A percentile compares a stretch with the other conserved stretches of the same genome.
phyloP scores from a whole-genome alignment of 2,329 filamentous ascomycete genomes.

The Colletotrichum viniferum region DNA sequence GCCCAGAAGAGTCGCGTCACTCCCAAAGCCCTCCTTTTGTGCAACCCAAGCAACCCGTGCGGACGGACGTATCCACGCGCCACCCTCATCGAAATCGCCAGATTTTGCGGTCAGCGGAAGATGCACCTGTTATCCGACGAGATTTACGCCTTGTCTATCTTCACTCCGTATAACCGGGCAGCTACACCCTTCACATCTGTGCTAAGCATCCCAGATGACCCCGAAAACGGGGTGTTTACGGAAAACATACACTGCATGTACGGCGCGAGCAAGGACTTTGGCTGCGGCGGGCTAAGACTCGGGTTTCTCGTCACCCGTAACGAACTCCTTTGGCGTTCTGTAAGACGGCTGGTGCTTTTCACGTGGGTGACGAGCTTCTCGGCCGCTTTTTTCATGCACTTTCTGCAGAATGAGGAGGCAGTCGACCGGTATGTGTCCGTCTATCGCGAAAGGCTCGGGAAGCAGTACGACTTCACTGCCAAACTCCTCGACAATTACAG shows the following conservation, averaged over 20 bases:
- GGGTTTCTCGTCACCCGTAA: constrained; percentile 1
- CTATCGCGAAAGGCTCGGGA: not conserved
- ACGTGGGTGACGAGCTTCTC: not conserved
- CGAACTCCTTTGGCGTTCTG: not conserved
- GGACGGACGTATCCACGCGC: not conserved
- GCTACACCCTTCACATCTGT: not conserved
- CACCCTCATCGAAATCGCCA: not conserved
- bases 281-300: not conserved
- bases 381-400: not conserved
- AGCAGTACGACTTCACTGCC: not conserved
- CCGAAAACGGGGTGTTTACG: not conserved
- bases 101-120: not conserved
- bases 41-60: constrained; percentile 2
- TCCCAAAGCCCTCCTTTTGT: not conserved
- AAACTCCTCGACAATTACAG: not conserved
- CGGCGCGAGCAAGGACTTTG: constrained; percentile 6
- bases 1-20: not conserved
- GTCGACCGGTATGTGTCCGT: not conserved
- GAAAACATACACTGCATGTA: constrained; percentile 5
- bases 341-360: not conserved
- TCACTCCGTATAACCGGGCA: not conserved
- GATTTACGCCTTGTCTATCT: constrained; percentile 1
- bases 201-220: not conserved
- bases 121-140: constrained; percentile 2
- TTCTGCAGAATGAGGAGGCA: not conserved